Evolutionary conservation across 495 filamentous ascomycete species (phyloP).

Genomic region (Cercophora sp.): DNA sequence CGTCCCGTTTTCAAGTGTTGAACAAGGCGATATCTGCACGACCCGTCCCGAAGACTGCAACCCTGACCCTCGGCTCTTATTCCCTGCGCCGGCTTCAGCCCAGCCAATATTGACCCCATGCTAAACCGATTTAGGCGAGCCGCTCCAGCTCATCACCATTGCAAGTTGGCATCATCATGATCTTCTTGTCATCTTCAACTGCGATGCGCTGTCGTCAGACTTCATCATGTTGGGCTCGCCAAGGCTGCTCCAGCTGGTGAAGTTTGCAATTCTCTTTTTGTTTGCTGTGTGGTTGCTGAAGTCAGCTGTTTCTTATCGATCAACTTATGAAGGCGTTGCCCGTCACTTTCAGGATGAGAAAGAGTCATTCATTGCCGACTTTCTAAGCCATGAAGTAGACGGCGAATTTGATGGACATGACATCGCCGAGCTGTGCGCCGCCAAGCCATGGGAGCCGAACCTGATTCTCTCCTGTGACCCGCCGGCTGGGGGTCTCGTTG

Average conservation of each 20-base stretch:
- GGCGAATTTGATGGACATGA: constrained; percentile 26
- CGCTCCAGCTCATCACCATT: neutral
- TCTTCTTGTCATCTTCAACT: too few species aligned
- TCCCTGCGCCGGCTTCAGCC: constrained; percentile 4
- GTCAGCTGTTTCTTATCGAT: constrained; percentile 12
- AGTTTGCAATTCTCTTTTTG: constrained; percentile 17
- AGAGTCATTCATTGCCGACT: constrained; percentile 26
- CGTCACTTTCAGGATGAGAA: constrained; percentile 24
- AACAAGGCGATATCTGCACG: too few species aligned
- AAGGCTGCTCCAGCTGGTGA: constrained; percentile 15
- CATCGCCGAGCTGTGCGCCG: constrained; percentile 25
- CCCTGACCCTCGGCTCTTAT: neutral
- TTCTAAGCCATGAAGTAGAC: constrained; percentile 28
- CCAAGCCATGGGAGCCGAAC: constrained; percentile 27
- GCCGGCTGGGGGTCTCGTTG: constrained; percentile 23
- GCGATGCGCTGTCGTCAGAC: too few species aligned
- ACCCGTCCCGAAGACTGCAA: too few species aligned
- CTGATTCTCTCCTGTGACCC: constrained; percentile 32
- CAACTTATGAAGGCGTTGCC: constrained; percentile 14
- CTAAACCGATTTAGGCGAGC: neutral
- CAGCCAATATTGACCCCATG: neutral
- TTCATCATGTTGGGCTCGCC: constrained; percentile 11
- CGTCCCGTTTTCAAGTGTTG: too few species aligned
- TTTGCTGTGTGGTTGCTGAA: constrained; percentile 15
- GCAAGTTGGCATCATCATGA: neutral